Evolutionary conservation across 495 filamentous ascomycete genomes (phyloP), one percentile per base, ranked within the genome.

Genomic region (Amphirosellinia nigrospora): DNA sequence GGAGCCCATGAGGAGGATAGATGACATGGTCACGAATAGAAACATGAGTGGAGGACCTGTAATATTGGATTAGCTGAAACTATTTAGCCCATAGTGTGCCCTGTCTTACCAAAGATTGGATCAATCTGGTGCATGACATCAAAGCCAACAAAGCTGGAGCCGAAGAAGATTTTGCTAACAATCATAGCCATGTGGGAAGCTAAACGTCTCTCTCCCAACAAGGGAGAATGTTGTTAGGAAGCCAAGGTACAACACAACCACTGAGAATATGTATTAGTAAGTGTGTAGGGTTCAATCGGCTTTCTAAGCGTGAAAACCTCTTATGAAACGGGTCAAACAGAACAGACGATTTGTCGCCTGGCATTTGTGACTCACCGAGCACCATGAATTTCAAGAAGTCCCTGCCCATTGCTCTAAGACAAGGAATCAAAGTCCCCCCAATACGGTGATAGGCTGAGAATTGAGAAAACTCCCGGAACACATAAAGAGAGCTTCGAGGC

Each of bases 191-290:
- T 97, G 71, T 9, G 82, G 75, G n/a, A 92, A 86, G 26, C 88
- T 88, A 73, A 92, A 93, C 16, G 84, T 79, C 72, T 94, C 92
- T 71, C 95, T 87, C 30, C 92, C 94, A 66, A 98, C 87, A 70
- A 97, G 89, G 1, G 92, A 91, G 75, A 98, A 97, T 0, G 94
- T 97, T 0, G 95, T 97, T 34, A 97, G 81, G 82, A 97, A 98
- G 69, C 94, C 94, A 66, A 85, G 73, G 75, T 96, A 97, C 71
- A 97, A 81, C 65, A 97, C 89, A 56, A 91, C 80, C 26, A 98
- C 93, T 70, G 1, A 48, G 28, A 4, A 9, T 11, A 30, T 10
- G 21, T 58, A 50, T 70, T 55, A 70, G 68, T 59, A 48, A 53
- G 48, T 41, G 53, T 13, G 13, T 36, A 21, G 3, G 21, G 53